Evolutionary conservation across 345 rosid species (phyloP), one percentile per base, ranked within the genome.

Genomic region (Clausena lansium): DNA sequence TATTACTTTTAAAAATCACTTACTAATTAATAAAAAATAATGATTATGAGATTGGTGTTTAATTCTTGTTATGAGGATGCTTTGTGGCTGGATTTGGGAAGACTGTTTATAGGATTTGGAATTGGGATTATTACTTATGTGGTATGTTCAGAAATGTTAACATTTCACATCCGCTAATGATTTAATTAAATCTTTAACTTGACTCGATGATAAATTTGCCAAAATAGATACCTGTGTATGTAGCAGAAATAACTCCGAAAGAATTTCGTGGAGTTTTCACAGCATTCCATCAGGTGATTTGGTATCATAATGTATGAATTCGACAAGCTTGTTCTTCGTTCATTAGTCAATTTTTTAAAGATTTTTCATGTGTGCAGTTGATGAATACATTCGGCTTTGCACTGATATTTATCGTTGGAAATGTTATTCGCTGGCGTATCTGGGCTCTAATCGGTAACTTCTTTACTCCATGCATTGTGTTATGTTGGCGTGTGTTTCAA

Each of bases 161-260:
- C 47, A 47, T 7, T 64, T 25, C 59, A 66, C 57, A 1, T 27
- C 52, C 20, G 22, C 39, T 38, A 4, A 39, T 61, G 14, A 28
- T 28, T 4, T 38, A 38, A 0, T 38, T 24, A 33, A 2, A 0
- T 39, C 30, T 54, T 59, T 62, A 54, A 59, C 27, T 13, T 6
- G 19, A 28, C 32, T 30, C 2, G 32, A 2, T 17, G 1, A 32
- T 67, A 32, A 8, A 4, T 33, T 57, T 14, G 14, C 3, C 9
- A 19, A 69, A 57, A 32, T 81, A 85, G 92, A 81, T 80, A 2
- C 86, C 90, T 5, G 80, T 87, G 17, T 85, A 87, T 27, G 55
- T 85, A 14, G 88, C 90, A 28, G 88, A 89, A 77, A 74, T 89
- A 24, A 65, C 87, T 14, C 90, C 88, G 0, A 84, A 76, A 47